phyloP scores from a whole-genome alignment of 2,329 filamentous ascomycete species.

The Penicillium sp. region DNA sequence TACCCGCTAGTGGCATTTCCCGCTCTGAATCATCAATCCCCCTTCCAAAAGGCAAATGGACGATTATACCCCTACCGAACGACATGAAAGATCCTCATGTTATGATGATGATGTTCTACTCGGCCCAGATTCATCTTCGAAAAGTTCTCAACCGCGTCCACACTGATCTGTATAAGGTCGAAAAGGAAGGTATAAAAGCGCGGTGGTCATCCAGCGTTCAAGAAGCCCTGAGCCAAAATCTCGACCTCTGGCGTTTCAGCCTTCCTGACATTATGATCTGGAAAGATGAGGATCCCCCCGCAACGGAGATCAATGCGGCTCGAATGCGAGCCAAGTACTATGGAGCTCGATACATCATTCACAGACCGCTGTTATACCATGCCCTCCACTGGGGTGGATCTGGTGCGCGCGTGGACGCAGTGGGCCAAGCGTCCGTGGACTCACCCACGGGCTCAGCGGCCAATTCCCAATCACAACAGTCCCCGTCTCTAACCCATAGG shows the following conservation, averaged over 20 bases:
- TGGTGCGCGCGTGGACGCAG: constrained; percentile 39
- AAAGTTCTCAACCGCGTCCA: constrained; percentile 62
- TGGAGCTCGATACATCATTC: constrained; percentile 86
- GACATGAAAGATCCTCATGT: constrained; percentile 39
- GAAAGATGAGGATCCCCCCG: constrained; percentile 70
- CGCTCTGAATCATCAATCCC: constrained; percentile 54
- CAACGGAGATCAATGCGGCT: constrained; percentile 77
- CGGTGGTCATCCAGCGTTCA: constrained; percentile 45
- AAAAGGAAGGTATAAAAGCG: constrained; percentile 38
- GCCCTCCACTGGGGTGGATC: constrained; percentile 56
- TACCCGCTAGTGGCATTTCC: constrained; percentile 65
- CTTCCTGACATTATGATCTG: constrained; percentile 62
- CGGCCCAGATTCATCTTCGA: constrained; percentile 64
- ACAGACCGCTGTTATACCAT: constrained; percentile 74
- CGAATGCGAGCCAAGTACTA: constrained; percentile 92
- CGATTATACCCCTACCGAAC: constrained; percentile 37
- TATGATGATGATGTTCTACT: constrained; percentile 61
- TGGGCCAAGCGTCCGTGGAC: constrained; percentile 25
- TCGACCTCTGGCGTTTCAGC: constrained; percentile 59
- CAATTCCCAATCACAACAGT: constrained; percentile 39
- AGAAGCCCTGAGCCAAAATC: constrained; percentile 50
- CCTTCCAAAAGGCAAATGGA: constrained; percentile 43
- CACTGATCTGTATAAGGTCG: constrained; percentile 57
- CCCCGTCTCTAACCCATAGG: constrained; percentile 38
- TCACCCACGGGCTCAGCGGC: constrained; percentile 38